Percentiles rank a stretch among this genome's conserved stretches.
Conservation (phyloP, 805 yeast genomes). For the Tetrapisispora iriomotensis region DNA sequence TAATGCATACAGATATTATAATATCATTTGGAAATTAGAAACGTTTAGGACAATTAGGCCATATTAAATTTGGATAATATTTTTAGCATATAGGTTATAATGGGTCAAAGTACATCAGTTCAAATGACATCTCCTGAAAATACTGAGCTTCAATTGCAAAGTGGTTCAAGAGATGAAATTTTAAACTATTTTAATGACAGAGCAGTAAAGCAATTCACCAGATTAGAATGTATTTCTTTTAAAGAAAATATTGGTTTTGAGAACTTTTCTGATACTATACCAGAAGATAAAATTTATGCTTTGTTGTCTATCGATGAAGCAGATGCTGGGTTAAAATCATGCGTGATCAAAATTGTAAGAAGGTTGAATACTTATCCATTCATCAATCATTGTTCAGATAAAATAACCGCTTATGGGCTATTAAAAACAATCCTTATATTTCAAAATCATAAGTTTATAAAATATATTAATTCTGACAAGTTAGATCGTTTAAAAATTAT, state of each 20-base stretch:
- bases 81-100: too few relatives aligned
- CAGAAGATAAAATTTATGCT: slow-evolving; percentile 20
- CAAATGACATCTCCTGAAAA: background rate
- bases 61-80: too few relatives aligned
- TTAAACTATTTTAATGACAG: slow-evolving; percentile 10
- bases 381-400: slow-evolving; percentile 27
- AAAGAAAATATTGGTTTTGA: slow-evolving; percentile 15
- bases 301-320: slow-evolving; percentile 32
- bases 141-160: background rate
- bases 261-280: slow-evolving; percentile 18
- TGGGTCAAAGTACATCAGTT: slow-evolving; percentile 21
- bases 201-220: slow-evolving; percentile 13
- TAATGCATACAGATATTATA: too few relatives aligned
- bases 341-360: slow-evolving; percentile 34
- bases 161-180: slow-evolving; percentile 8
- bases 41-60: too few relatives aligned
- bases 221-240: slow-evolving; percentile 19
- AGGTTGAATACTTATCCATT: slow-evolving; percentile 44
- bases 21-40: too few relatives aligned
- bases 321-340: slow-evolving; percentile 22
- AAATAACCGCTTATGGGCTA: slow-evolving; percentile 33
- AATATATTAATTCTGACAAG: slow-evolving; percentile 28
- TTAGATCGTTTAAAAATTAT: slow-evolving; percentile 37
- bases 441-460: slow-evolving; percentile 34
- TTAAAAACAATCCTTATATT: slow-evolving; percentile 37